phyloP scores from a whole-genome alignment of 345 rosid species.

The Citrus trifoliata region DNA sequence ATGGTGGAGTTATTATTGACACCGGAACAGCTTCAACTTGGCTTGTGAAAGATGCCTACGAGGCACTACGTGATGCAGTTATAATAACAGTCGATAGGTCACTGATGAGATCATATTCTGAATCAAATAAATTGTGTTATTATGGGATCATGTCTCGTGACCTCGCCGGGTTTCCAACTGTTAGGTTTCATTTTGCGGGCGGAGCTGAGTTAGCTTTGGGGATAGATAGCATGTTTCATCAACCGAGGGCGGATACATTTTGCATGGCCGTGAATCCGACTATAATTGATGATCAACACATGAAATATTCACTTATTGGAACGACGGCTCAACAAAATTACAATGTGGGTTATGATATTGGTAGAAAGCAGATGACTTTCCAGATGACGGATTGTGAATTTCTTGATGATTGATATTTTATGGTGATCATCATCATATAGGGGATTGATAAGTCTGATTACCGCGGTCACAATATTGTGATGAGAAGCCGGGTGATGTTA shows the following conservation, averaged over 20 bases:
- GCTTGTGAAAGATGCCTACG: slow-evolving; percentile 32
- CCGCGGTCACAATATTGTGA: too few species aligned
- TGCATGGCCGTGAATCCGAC: slow-evolving; percentile 35
- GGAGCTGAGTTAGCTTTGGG: slow-evolving; percentile 39
- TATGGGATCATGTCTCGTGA: slow-evolving; percentile 24
- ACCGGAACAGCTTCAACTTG: slow-evolving; percentile 40
- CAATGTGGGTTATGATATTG: slow-evolving; percentile 14
- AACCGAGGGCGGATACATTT: slow-evolving; percentile 10
- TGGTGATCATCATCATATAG: too few species aligned
- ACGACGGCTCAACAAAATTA: slow-evolving; percentile 40
- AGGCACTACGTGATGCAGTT: slow-evolving; percentile 31
- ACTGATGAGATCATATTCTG: slow-evolving; percentile 3
- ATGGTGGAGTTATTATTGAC: slow-evolving; percentile 39
- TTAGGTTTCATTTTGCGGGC: slow-evolving; percentile 36
- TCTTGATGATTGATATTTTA: too few species aligned
- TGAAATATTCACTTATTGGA: slow-evolving; percentile 26
- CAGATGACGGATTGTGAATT: too few species aligned
- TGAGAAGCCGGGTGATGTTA: too few species aligned
- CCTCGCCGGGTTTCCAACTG: slow-evolving; percentile 33
- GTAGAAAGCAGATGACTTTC: too few species aligned
- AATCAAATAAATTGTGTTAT: slow-evolving; percentile 27
- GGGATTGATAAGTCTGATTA: slow-evolving; percentile 3
- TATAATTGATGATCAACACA: background rate
- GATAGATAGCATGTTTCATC: slow-evolving; percentile 34
- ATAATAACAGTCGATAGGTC: slow-evolving; percentile 15